These are phyloP conservation scores for Trametes sp. DNA, from an alignment of 1,284 basidiomycete species.

Conservation along the genomic window DNA sequence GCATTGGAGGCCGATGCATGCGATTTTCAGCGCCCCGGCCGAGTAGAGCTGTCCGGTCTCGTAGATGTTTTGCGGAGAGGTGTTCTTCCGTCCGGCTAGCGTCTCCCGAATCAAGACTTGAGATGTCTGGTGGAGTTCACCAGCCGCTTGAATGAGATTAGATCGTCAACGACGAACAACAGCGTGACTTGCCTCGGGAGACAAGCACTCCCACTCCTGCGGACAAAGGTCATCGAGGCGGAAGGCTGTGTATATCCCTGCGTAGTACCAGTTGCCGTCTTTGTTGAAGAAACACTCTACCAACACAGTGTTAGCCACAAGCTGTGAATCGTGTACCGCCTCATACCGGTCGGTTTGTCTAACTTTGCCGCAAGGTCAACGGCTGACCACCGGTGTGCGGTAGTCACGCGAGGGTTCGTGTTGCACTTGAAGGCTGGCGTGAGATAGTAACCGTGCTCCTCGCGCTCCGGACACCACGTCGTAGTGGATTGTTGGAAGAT, in stretches of 20 bases:
- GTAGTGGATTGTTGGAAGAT: slow-evolving; percentile 72
- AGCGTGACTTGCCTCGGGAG: slow-evolving; percentile 57
- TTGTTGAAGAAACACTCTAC: slow-evolving; percentile 81
- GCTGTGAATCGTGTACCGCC: neutral
- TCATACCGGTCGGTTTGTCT: slow-evolving; percentile 65
- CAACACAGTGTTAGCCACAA: neutral
- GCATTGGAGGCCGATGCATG: slow-evolving; percentile 76
- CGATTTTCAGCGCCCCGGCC: slow-evolving; percentile 72
- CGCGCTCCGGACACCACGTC: slow-evolving; percentile 77
- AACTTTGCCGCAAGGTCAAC: slow-evolving; percentile 66
- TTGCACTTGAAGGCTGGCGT: slow-evolving; percentile 75
- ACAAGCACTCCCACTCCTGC: slow-evolving; percentile 73
- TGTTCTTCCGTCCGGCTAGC: slow-evolving; percentile 70
- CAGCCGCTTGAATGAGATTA: too few species aligned
- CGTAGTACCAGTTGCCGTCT: slow-evolving; percentile 81
- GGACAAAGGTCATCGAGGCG: slow-evolving; percentile 66
- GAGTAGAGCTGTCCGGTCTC: slow-evolving; percentile 75
- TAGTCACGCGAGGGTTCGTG: slow-evolving; percentile 75
- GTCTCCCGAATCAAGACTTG: slow-evolving; percentile 75
- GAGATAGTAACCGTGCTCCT: slow-evolving; percentile 81
- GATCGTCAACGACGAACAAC: too few species aligned
- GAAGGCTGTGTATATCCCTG: slow-evolving; percentile 75
- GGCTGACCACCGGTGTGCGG: slow-evolving; percentile 73
- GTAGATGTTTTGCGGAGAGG: slow-evolving; percentile 77
- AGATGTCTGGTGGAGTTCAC: slow-evolving; percentile 58